Evolutionary conservation across 1,284 basidiomycete species (phyloP).

Genomic region (Boletus semigastroideus): DNA sequence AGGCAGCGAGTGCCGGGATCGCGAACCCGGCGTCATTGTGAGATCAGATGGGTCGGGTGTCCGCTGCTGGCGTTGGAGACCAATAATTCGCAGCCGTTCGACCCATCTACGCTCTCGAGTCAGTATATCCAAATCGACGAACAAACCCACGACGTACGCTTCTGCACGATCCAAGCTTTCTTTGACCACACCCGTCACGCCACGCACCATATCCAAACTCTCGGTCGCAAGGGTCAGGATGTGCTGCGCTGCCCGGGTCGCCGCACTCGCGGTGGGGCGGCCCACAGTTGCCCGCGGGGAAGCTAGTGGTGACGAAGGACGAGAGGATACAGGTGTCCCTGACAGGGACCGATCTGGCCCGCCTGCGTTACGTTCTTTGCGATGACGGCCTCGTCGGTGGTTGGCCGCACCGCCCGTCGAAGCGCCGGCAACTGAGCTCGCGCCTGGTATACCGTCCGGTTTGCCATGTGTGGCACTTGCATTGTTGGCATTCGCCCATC

Average conservation of each 20-base stretch:
- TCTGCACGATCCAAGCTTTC: conserved; percentile 89
- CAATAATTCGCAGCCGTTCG: conserved; percentile 71
- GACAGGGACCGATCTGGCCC: conserved; percentile 33
- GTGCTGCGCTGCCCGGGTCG: conserved; percentile 74
- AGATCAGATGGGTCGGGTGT: conserved; percentile 10
- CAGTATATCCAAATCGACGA: conserved; percentile 3
- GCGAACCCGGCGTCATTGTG: conserved; percentile 4
- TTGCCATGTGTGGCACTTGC: conserved; percentile 12
- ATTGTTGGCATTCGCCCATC: conserved; percentile 59
- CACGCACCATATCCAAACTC: conserved; percentile 87
- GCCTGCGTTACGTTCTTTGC: conserved; percentile 32
- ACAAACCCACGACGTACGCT: conserved; percentile 52
- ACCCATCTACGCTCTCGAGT: conserved; percentile 60
- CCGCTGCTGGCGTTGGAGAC: conserved; percentile 56
- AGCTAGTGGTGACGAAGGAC: conserved; percentile 29
- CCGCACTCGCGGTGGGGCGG: conserved; percentile 51
- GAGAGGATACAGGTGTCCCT: conserved; percentile 31
- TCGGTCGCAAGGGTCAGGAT: conserved; percentile 86
- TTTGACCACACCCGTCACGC: conserved; percentile 83
- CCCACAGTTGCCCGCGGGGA: conserved; percentile 24
- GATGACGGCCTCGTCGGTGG: conserved; percentile 24
- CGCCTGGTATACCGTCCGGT: conserved; percentile 29
- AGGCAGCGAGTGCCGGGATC: conserved; percentile 22
- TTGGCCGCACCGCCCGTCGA: conserved; percentile 35
- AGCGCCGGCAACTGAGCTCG: conserved; percentile 37